These are phyloP conservation scores for Cytospora schulzeri DNA, from an alignment of 2,329 filamentous ascomycete genomes.

Conservation along the genomic window DNA sequence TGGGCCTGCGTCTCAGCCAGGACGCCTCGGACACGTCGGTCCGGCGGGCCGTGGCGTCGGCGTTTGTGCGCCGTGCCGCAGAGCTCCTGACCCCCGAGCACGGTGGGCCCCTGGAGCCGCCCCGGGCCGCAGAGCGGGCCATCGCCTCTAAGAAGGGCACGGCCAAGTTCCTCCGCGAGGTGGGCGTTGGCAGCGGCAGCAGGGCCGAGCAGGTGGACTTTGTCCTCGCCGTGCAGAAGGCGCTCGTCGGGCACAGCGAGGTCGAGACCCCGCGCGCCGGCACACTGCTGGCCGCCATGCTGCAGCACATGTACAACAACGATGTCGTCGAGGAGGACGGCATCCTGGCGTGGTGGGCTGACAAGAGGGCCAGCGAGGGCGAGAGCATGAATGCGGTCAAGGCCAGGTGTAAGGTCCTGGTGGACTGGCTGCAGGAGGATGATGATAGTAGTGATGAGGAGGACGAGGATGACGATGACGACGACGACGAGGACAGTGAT, in stretches of 20 bases:
- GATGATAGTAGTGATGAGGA: constrained; percentile 69
- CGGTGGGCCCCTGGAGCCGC: constrained; percentile 55
- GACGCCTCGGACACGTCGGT: constrained; percentile 90
- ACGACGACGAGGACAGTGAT: constrained; percentile 28
- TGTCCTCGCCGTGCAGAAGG: constrained; percentile 77
- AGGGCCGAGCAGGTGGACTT: constrained; percentile 83
- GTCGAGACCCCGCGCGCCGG: constrained; percentile 52
- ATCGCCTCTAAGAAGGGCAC: constrained; percentile 59
- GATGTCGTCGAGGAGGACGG: constrained; percentile 90
- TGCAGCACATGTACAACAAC: constrained; percentile 82
- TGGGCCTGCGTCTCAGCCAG: constrained; percentile 85
- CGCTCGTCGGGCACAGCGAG: constrained; percentile 64
- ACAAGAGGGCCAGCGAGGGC: constrained; percentile 65
- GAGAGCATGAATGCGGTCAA: constrained; percentile 72
- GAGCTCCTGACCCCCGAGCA: constrained; percentile 62
- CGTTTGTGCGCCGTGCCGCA: constrained; percentile 79
- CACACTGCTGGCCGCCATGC: constrained; percentile 72
- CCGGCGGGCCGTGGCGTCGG: constrained; percentile 79
- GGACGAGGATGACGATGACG: constrained; percentile 62
- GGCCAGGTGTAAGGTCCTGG: constrained; percentile 73
- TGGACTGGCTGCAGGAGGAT: constrained; percentile 82
- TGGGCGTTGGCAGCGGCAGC: constrained; percentile 65
- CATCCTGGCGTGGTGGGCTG: constrained; percentile 85
- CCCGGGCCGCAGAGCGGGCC: constrained; percentile 65
- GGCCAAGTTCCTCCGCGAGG: constrained; percentile 58